Evolutionary conservation across 1,139 yeast species (phyloP), one percentile per base, ranked within the genome.

Genomic region (Saccharomyces pastorianus): DNA sequence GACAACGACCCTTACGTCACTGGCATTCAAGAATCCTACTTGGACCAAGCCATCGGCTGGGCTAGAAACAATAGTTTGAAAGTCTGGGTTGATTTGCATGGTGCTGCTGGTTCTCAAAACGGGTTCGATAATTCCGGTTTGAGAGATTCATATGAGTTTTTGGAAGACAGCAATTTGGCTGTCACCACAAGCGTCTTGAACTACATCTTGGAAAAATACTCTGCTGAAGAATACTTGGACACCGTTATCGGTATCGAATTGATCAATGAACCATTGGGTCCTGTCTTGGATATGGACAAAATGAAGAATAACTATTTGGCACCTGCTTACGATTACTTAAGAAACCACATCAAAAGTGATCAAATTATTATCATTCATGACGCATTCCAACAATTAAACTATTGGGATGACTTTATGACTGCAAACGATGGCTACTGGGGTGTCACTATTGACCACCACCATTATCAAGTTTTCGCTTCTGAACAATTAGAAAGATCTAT

Each of bases 21-120:
- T 66, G 97, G 97, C 27, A 90, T 90, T 46, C 97, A 90, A 73
- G 82, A 77, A 53, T 67, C 71, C 17, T 88, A 85, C 69, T 74
- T 91, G 57, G 90, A 87, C 62, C 74, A 77, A 61, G 96, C 96
- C 7, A 74, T 91, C 51, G 77, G 71, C 25, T 91, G 97, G 97
- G 82, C 88, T 51, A 72, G 81, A 54, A 73, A 76, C 23, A 64
- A 83, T 62, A 79, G 78, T 50, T 70, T 91, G 62, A 83, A 85
- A 68, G 95, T 82, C 26, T 89, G 96, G 96, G 78, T 91, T 53
- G 99, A 91, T 70, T 74, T 91, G 63, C 99, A 91, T 69, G 98
- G 98, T 55, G 95, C 89, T 28, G 95, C 97, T 50, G 98, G 97
- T n/a, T 87, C 96, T 25, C 98, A 91, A 72, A 91, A 91, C 68